Evolutionary conservation across 371 early-diverging fungal genomes (phyloP), one percentile per base, ranked within the genome.

Genomic region (Paraphysoderma sedebokerense): DNA sequence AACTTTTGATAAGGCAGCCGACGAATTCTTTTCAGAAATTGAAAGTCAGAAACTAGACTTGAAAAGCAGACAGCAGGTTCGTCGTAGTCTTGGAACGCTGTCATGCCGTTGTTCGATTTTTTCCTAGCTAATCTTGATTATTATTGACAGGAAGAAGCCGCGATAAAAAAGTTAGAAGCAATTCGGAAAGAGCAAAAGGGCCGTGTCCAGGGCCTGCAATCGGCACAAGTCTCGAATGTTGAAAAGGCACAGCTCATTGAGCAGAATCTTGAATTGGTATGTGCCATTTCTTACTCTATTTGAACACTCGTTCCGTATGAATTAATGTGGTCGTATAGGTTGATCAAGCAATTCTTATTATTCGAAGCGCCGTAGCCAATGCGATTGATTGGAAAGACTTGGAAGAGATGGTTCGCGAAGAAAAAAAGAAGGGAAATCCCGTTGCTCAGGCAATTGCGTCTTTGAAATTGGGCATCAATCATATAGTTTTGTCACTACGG

Each of bases 301-400:
- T n/a, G n/a, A n/a, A n/a, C n/a, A n/a, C n/a, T n/a, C n/a, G n/a
- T n/a, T n/a, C n/a, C n/a, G n/a, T n/a, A n/a, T n/a, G n/a, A n/a
- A n/a, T n/a, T n/a, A n/a, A n/a, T n/a, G n/a, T n/a, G n/a, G n/a
- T n/a, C n/a, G n/a, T n/a, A n/a, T n/a, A n/a, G n/a, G n/a, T n/a
- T n/a, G 96, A 95, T 50, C 79, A 80, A 35, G 79, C 87, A 1
- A 77, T 97, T 38, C 59, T 74, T 36, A 79, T 90, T 33, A 76
- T 93, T 46, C 76, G 89, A 12, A 77, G 77, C 54, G 84, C 86
- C 29, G 70, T 96, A 5, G 92, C 88, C 9, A 73, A 80, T 27
- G 91, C 89, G 7, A 88, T 95, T 82, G 93, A 91, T 62, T 98
- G 98, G 98, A 70, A 68, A 48, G 93, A 95, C 56, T 61, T 98